phyloP scores from a whole-genome alignment of 768 basidiomycete genomes.

The Calocybe cyanea region DNA sequence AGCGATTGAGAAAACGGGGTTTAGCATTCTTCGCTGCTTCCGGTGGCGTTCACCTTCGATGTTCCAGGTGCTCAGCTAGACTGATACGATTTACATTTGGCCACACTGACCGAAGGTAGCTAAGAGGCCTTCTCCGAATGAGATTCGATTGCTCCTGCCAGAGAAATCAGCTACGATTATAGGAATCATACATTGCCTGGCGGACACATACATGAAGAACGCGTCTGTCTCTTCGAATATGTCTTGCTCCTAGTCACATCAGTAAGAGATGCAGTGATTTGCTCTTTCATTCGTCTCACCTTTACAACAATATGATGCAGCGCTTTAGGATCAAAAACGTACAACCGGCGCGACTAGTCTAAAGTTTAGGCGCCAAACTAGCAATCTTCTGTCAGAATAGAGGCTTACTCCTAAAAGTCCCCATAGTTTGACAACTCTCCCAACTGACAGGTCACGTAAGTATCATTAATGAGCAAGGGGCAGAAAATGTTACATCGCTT shows the following conservation, averaged over 20 bases:
- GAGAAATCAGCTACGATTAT: too few relatives aligned
- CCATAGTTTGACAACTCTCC: constrained; percentile 16
- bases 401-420: constrained; percentile 17
- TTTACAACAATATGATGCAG: constrained; percentile 35
- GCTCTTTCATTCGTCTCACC: constrained; percentile 20
- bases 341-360: constrained; percentile 23
- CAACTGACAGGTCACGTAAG: constrained; percentile 9
- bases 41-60: constrained; percentile 11
- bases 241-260: constrained; percentile 2
- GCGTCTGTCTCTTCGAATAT: constrained; percentile 5
- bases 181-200: neutral
- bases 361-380: too few relatives aligned
- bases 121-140: too few relatives aligned
- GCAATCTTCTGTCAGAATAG: too few relatives aligned
- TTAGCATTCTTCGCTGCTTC: constrained; percentile 11
- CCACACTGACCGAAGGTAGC: too few relatives aligned
- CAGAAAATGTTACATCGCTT: constrained; percentile 10
- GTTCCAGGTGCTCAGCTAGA: too few relatives aligned
- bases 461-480: neutral
- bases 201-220: constrained; percentile 1
- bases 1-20: constrained; percentile 8
- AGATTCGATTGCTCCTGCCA: too few relatives aligned
- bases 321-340: constrained; percentile 33
- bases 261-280: neutral
- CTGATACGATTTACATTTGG: too few relatives aligned